phyloP scores from a whole-genome alignment of 768 basidiomycete species.

The Pisolithus tinctorius region DNA sequence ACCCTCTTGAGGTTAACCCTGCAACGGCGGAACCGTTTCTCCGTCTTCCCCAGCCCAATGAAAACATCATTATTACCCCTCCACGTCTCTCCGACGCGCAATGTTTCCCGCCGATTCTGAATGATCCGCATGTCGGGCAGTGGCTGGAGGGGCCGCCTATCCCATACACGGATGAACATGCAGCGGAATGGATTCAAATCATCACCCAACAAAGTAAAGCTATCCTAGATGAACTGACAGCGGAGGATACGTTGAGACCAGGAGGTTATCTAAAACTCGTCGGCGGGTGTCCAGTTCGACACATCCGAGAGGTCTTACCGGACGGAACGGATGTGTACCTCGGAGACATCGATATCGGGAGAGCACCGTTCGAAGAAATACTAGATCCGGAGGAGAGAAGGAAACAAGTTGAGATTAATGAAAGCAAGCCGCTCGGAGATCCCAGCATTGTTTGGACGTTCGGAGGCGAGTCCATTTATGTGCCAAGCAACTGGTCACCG shows the following conservation, averaged over 20 bases:
- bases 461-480: constrained; percentile 40
- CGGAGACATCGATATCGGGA: constrained; percentile 31
- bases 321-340: constrained; percentile 50
- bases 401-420: constrained; percentile 34
- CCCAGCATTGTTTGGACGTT: constrained; percentile 53
- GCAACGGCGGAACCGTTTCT: constrained; percentile 49
- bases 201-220: constrained; percentile 15
- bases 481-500: background rate
- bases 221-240: constrained; percentile 14
- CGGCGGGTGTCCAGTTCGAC: constrained; percentile 41
- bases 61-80: constrained; percentile 54
- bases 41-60: constrained; percentile 42
- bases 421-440: constrained; percentile 38
- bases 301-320: constrained; percentile 46
- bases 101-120: constrained; percentile 33
- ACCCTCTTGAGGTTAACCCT: constrained; percentile 37
- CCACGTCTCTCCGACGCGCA: constrained; percentile 42
- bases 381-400: constrained; percentile 33
- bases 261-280: constrained; percentile 28
- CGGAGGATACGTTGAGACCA: constrained; percentile 11
- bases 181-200: constrained; percentile 29
- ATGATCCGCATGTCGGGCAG: constrained; percentile 40
- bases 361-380: constrained; percentile 22
- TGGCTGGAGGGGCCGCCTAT: constrained; percentile 44
- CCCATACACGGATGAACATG: constrained; percentile 45